Base-by-base conservation (phyloP, 192 early-diverging fungal species). In the Radiomyces spectabilis region DNA sequence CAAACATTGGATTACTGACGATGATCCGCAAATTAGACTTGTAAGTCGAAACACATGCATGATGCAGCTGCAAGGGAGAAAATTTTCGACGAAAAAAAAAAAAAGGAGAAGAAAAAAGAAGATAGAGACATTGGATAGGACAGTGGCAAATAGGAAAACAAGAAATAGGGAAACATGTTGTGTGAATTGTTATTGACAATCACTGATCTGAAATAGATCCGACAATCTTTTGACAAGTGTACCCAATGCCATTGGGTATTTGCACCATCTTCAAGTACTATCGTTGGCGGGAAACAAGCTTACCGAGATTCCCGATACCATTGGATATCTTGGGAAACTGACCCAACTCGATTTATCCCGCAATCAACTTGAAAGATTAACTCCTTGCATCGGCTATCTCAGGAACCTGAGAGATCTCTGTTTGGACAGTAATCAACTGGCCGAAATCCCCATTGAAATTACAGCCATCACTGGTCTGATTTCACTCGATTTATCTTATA, bases 191-290 rank as follows among this genome's bases (percentile, higher is more conserved):
- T 38, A 7, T 18, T 15, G 57, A 43, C 46, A 37, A 53, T 55
- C 34, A 46, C 15, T 51, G 9, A 47, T 25, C 45, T 24, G 55
- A 29, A 16, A 39, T 41, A 90, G 87, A 59, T 88, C 85, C 64
- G 82, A 80, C 69, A 93, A 93, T 57, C 59, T 75, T 30, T 58
- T 93, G 9, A 63, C 59, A n/a, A 53, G 63, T 35, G 74, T 93
- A 52, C 91, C 91, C 21, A 60, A 76, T 2, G 80, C 87, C 47
- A 82, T 93, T 47, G 88, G 88, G 5, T 81, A 84, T 44, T 59
- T 93, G 49, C 69, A 75, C 31, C 75, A 81, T 62, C 60, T 94
- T n/a, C 72, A 68, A 27, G 56, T 64, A 3, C 74, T 92, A 3
- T 69, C 67, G 18, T 50, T 93, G 2, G 61, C 79, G 16, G 71